These are phyloP conservation scores for Pyrrhoderma noxium DNA, from an alignment of 1,284 basidiomycete species.

Conservation along the genomic window DNA sequence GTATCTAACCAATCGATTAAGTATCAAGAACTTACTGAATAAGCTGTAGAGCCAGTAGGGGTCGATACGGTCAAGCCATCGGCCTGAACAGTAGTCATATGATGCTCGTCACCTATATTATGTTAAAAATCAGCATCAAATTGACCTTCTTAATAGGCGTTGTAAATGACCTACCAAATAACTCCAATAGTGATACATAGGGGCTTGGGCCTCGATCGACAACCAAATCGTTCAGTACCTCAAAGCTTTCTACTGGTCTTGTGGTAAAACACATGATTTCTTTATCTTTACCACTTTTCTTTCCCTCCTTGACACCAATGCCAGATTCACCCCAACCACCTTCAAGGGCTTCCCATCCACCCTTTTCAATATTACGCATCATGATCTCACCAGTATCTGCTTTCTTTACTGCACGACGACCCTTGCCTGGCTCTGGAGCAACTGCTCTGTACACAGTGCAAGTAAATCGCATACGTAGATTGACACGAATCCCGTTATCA, in stretches of 20 bases:
- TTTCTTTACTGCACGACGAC: conserved; percentile 82
- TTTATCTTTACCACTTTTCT: conserved; percentile 67
- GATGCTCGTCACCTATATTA: conserved; percentile 88
- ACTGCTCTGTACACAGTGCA: conserved; percentile 96
- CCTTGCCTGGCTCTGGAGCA: conserved; percentile 57
- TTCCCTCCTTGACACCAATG: conserved; percentile 25
- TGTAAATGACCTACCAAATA: conserved; percentile 70
- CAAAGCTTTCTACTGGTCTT: conserved; percentile 91
- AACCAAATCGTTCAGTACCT: conserved; percentile 96
- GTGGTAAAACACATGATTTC: conserved; percentile 99
- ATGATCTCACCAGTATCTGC: conserved; percentile 90
- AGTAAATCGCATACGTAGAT: conserved; percentile 98
- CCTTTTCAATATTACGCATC: conserved; percentile 83
- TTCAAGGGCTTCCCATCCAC: conserved; percentile 93
- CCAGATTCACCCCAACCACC: conserved; percentile 49
- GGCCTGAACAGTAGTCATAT: conserved; percentile 98
- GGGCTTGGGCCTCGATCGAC: conserved; percentile 98
- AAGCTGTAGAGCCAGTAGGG: conserved; percentile 96
- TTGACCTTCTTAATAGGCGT: not conserved
- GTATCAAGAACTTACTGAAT: conserved; percentile 59
- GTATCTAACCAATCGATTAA: conserved; percentile 1
- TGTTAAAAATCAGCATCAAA: conserved; percentile 4
- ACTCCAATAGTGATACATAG: conserved; percentile 91
- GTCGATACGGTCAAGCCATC: conserved; percentile 96
- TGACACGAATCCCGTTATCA: conserved; percentile 92